Conservation (phyloP, 176 grass and related monocot genomes). For the Pharus latifolius region DNA sequence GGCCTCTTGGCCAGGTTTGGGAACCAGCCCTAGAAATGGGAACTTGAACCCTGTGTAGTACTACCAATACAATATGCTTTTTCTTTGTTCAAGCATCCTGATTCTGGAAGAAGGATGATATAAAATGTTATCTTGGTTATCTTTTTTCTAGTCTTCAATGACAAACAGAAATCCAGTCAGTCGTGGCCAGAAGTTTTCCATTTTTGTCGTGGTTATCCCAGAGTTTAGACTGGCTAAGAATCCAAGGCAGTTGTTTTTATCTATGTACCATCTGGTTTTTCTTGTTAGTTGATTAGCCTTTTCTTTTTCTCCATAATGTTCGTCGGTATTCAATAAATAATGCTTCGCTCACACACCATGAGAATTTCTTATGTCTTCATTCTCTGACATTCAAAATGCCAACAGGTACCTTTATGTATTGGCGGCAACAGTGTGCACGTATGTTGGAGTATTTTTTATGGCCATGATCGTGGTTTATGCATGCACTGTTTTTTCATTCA, state of each 20-base stretch:
- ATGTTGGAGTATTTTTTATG: conserved; percentile 54
- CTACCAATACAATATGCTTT: too few relatives aligned
- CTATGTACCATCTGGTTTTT: not conserved
- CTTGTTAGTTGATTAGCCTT: not conserved
- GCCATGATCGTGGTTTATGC: conserved; percentile 36
- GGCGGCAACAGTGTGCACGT: conserved; percentile 71
- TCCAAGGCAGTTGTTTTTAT: not conserved
- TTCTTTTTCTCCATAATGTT: not conserved
- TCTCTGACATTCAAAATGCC: conserved; percentile 2
- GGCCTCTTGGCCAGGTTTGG: too few relatives aligned
- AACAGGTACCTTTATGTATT: conserved; percentile 86
- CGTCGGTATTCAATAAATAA: not conserved
- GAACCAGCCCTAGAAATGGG: too few relatives aligned
- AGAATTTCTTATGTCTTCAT: not conserved
- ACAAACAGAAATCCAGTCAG: not conserved
- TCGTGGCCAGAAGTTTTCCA: not conserved
- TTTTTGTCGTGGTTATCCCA: not conserved
- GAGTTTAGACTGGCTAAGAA: not conserved
- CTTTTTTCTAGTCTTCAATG: not conserved
- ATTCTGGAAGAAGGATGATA: too few relatives aligned
- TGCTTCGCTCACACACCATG: too few relatives aligned
- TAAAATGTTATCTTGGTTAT: too few relatives aligned
- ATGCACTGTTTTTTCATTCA: conserved; percentile 25
- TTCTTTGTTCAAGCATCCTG: too few relatives aligned
- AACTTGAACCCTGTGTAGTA: too few relatives aligned